These are phyloP conservation scores for Leishmania mexicana DNA, from an alignment of 208 protist species.

Conservation along the genomic window DNA sequence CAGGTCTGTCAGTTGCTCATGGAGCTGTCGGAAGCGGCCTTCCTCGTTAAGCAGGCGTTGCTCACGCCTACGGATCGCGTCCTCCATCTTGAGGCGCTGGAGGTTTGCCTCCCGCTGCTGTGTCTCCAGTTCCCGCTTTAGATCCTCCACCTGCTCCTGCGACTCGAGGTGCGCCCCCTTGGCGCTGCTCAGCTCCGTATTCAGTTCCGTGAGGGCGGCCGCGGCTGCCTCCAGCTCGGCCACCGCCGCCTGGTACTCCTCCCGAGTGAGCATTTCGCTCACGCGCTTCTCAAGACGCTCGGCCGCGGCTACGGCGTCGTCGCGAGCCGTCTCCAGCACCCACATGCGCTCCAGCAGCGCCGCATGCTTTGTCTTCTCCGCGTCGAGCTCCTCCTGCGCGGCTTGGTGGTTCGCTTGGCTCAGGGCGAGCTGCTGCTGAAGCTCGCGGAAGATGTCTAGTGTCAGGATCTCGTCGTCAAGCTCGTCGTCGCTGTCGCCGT, in stretches of 20 bases:
- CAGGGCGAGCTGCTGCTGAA: conserved; percentile 52
- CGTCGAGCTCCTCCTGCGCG: conserved; percentile 50
- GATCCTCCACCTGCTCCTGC: conserved; percentile 16
- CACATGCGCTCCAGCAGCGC: conserved; percentile 74
- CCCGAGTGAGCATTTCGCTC: conserved; percentile 50
- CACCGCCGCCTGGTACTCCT: conserved; percentile 47
- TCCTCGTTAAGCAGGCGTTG: conserved; percentile 17
- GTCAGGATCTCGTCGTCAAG: conserved; percentile 22
- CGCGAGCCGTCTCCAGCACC: conserved; percentile 58
- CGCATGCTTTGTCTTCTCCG: conserved; percentile 58
- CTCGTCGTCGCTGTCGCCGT: conserved; percentile 30
- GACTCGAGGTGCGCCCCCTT: conserved; percentile 13
- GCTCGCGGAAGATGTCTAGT: conserved; percentile 30
- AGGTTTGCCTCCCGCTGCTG: conserved; percentile 10
- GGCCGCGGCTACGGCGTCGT: conserved; percentile 36
- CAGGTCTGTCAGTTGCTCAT: conserved; percentile 17
- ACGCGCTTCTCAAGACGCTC: conserved; percentile 22
- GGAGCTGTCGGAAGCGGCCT: conserved; percentile 10
- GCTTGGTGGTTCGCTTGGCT: conserved; percentile 41
- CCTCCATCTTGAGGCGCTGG: conserved; percentile 17
- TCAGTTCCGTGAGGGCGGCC: conserved; percentile 19
- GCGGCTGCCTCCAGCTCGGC: conserved; percentile 38
- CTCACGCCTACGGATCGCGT: conserved; percentile 12
- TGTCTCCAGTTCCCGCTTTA: conserved; percentile 30
- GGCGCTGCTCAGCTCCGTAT: conserved; percentile 38